Conservation (phyloP, 805 yeast genomes). For the Grigorovia humatica region DNA sequence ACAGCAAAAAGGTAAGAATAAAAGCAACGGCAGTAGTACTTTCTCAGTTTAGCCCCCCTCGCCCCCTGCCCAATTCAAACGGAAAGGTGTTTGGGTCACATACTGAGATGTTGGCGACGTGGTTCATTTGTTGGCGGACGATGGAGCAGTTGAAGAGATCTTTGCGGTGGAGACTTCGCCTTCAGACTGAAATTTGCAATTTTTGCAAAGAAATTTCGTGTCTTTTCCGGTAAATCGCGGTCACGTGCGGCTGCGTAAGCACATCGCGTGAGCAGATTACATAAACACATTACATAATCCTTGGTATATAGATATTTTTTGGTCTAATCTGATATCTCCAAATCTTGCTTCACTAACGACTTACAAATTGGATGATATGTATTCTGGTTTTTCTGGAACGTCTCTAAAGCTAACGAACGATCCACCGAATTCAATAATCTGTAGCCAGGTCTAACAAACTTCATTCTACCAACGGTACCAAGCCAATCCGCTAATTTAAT, state of each 20-base stretch:
- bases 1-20: no score
- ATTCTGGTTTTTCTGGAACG: constrained; percentile 48
- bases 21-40: no score
- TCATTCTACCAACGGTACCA: constrained; percentile 90
- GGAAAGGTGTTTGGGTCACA: neutral
- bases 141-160: neutral
- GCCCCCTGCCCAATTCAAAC: no score
- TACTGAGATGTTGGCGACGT: constrained; percentile 9
- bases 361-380: constrained; percentile 81
- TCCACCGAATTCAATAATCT: constrained; percentile 54
- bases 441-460: constrained; percentile 83
- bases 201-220: no score
- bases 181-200: no score
- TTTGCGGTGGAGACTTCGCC: no score
- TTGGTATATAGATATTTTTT: neutral
- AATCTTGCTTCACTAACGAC: constrained; percentile 73
- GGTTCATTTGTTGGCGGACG: constrained; percentile 4
- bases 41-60: no score
- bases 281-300: neutral
- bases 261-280: neutral
- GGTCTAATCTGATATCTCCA: constrained; percentile 34
- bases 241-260: neutral
- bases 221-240: neutral
- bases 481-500: constrained; percentile 66
- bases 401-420: constrained; percentile 50